Percentiles rank a stretch among this genome's conserved stretches.
Evolutionary conservation across 2,329 filamentous ascomycete genomes (phyloP).

Genomic region (Sporothrix euskadiensis): DNA sequence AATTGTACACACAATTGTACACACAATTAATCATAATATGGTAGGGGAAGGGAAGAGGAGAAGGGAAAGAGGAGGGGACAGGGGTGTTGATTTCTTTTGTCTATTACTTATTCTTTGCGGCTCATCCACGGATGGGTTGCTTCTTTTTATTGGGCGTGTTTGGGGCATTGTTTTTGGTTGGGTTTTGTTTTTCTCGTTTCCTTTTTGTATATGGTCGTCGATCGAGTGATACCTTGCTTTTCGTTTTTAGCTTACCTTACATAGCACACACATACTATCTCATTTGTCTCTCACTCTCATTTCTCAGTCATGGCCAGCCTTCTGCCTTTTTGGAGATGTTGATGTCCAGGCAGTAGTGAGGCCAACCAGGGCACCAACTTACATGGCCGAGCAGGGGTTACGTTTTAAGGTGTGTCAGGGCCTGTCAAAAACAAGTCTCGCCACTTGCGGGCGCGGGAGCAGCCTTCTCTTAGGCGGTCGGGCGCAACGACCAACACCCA

Average conservation of each 20-base stretch:
- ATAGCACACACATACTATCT: neutral
- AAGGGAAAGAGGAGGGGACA: neutral
- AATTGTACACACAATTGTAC: neutral
- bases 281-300: neutral
- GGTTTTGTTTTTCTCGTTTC: neutral
- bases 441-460: neutral
- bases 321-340: neutral
- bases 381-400: neutral
- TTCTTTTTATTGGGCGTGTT: neutral
- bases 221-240: conserved; percentile 20
- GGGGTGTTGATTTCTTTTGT: neutral
- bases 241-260: neutral
- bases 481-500: neutral
- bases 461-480: neutral
- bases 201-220: neutral
- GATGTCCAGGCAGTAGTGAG: neutral
- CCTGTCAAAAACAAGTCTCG: neutral
- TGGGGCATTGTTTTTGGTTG: conserved; percentile 6
- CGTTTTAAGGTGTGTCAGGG: neutral
- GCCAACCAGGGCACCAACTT: neutral
- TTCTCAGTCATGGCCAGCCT: neutral
- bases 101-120: neutral
- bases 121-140: neutral
- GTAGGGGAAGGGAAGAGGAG: neutral
- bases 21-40: conserved; percentile 11